Base-by-base conservation (phyloP, 768 basidiomycete species). In the Rhizopogon rudus region DNA sequence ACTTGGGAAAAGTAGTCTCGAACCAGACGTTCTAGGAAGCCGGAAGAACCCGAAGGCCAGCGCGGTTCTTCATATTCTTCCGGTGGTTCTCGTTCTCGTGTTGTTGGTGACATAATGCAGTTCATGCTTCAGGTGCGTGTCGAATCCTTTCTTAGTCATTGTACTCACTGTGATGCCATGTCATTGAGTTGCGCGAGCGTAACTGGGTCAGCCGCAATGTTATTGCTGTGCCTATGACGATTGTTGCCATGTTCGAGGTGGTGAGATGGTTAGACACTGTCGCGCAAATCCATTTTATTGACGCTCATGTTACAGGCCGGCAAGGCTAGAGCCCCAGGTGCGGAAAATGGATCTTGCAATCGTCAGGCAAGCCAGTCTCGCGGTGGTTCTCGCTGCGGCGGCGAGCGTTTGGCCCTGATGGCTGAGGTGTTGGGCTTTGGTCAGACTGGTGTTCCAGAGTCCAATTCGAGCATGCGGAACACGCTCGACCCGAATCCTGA, bases 71-170 rank as follows among this genome's bases (percentile, higher is more conserved):
- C n/a, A n/a, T n/a, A n/a, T n/a, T n/a, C n/a, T n/a, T n/a, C n/a
- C n/a, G n/a, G n/a, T n/a, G n/a, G n/a, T n/a, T n/a, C n/a, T n/a
- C n/a, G n/a, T n/a, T n/a, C n/a, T n/a, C n/a, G n/a, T n/a, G n/a
- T n/a, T n/a, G n/a, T n/a, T n/a, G n/a, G n/a, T n/a, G n/a, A n/a
- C n/a, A n/a, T n/a, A n/a, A 91, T 98, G 82, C 85, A 87, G 54
- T 98, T 90, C 73, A 97, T 98, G 94, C 79, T 99, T 55, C 84
- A 92, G 84, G 95, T 96, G 57, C 54, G 82, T 74, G 40, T 2
- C 25, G 16, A 17, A 10, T 52, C 13, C 2, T 10, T 31, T 12
- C 28, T 52, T 53, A 9, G 9, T 55, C 37, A 13, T 40, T 45
- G 16, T 44, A 60, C 17, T 54, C 50, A 8, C 14, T n/a, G 6